Evolutionary conservation across 495 filamentous ascomycete genomes (phyloP).

Genomic region (Neurospora sp.): DNA sequence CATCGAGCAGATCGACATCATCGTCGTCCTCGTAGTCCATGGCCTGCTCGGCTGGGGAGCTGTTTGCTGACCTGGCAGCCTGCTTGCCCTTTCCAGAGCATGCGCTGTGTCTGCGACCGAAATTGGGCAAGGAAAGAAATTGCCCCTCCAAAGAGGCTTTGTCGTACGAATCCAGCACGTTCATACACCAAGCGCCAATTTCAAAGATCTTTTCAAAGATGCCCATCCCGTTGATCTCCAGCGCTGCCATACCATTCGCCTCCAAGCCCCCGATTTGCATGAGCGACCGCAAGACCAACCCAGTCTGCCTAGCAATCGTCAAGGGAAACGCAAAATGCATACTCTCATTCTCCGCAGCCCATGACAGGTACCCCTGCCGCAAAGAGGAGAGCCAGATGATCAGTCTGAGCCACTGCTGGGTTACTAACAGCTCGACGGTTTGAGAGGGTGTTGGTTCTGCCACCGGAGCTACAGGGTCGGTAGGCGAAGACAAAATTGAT

Average conservation of each 20-base stretch:
- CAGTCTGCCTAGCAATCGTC: constrained; percentile 41
- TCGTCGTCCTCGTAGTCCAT: constrained; percentile 5
- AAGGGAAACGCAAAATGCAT: constrained; percentile 50
- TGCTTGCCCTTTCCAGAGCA: constrained; percentile 5
- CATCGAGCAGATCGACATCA: constrained; percentile 7
- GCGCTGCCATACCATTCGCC: constrained; percentile 23
- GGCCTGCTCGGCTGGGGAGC: neutral
- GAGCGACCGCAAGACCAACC: constrained; percentile 39
- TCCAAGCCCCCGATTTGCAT: constrained; percentile 11
- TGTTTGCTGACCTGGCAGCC: neutral
- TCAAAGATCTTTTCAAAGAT: constrained; percentile 49
- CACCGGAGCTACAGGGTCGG: neutral
- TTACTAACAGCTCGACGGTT: constrained; percentile 50
- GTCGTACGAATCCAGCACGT: constrained; percentile 33
- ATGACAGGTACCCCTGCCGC: constrained; percentile 40
- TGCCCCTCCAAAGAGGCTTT: neutral
- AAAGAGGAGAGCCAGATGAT: constrained; percentile 55
- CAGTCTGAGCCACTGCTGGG: constrained; percentile 51
- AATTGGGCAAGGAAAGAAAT: neutral
- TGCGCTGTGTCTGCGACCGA: neutral
- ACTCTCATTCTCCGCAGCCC: constrained; percentile 31
- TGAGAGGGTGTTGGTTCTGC: constrained; percentile 17
- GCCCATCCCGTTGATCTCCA: constrained; percentile 50
- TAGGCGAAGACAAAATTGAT: neutral
- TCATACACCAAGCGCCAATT: constrained; percentile 41